Evolutionary conservation across 306 rosid species (phyloP).

Genomic region (Argentina anserina): DNA sequence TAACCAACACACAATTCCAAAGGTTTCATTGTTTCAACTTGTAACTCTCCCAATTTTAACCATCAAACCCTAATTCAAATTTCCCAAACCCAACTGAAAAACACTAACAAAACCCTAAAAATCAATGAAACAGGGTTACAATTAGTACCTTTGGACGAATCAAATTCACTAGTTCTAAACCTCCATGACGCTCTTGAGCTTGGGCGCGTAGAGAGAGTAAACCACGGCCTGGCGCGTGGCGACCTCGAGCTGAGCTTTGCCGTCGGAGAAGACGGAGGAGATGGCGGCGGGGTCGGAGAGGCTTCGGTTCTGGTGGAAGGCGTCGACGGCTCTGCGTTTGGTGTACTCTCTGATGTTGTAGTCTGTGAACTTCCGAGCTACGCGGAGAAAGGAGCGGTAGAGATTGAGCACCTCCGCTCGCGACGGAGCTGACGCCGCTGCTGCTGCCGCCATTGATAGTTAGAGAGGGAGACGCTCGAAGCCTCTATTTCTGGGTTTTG

Average conservation of each 20-base stretch:
- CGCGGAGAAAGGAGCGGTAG: slow-evolving; percentile 44
- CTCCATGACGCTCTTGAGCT: slow-evolving; percentile 56
- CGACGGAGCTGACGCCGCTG: slow-evolving; percentile 22
- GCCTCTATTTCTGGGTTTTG: not conserved
- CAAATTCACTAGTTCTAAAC: not conserved
- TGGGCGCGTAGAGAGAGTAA: slow-evolving; percentile 53
- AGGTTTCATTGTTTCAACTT: not conserved
- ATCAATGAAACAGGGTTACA: no score
- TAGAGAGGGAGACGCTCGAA: not conserved
- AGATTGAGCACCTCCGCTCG: slow-evolving; percentile 33
- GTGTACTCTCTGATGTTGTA: slow-evolving; percentile 63
- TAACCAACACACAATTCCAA: not conserved
- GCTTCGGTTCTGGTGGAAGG: slow-evolving; percentile 41
- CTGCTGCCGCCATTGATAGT: slow-evolving; percentile 1
- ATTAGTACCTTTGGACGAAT: not conserved
- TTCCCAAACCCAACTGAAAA: not conserved
- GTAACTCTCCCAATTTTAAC: not conserved
- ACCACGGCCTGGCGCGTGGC: slow-evolving; percentile 45
- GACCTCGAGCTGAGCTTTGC: slow-evolving; percentile 40
- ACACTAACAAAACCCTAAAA: not conserved
- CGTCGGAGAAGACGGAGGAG: slow-evolving; percentile 40
- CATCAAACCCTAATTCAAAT: not conserved
- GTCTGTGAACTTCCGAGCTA: slow-evolving; percentile 46
- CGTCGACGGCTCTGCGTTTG: slow-evolving; percentile 48
- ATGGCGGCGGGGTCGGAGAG: slow-evolving; percentile 39